phyloP scores from a whole-genome alignment of 441 rosid species.

The Populus tomentosa region DNA sequence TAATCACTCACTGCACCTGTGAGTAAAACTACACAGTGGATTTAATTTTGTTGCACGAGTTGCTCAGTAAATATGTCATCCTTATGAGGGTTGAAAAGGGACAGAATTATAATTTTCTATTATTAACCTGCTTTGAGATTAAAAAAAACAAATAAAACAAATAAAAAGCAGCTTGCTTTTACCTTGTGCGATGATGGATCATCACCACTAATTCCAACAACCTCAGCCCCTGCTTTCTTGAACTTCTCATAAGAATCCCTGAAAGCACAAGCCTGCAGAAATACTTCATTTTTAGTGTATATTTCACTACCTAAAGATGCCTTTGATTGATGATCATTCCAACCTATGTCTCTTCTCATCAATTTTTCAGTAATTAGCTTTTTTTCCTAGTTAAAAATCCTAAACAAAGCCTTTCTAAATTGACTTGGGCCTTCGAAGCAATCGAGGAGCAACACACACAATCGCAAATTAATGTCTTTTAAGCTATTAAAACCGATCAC shows the following conservation, averaged over 20 bases:
- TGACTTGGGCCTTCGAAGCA: not conserved
- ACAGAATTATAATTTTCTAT: not conserved
- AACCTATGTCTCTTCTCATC: not conserved
- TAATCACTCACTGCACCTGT: not conserved
- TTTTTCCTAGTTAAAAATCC: not conserved
- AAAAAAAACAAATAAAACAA: not conserved
- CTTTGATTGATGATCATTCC: not conserved
- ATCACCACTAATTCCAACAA: conserved; percentile 89
- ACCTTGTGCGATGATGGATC: conserved; percentile 89
- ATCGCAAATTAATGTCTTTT: not conserved
- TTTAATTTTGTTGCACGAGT: not conserved
- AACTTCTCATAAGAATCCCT: conserved; percentile 96
- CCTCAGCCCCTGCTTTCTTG: conserved; percentile 96
- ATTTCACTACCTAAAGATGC: not conserved
- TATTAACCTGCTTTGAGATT: not conserved
- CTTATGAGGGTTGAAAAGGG: not conserved
- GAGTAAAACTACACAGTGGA: not conserved
- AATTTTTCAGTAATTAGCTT: not conserved
- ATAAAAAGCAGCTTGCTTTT: conserved; percentile 1
- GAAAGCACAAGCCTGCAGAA: conserved; percentile 86
- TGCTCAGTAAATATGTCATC: not conserved
- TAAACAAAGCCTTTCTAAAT: not conserved
- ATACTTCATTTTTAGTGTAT: not conserved
- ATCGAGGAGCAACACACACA: not conserved
- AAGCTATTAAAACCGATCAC: not conserved